These are phyloP conservation scores for Mycena sp. DNA, from an alignment of 1,284 basidiomycete genomes.

Conservation along the genomic window DNA sequence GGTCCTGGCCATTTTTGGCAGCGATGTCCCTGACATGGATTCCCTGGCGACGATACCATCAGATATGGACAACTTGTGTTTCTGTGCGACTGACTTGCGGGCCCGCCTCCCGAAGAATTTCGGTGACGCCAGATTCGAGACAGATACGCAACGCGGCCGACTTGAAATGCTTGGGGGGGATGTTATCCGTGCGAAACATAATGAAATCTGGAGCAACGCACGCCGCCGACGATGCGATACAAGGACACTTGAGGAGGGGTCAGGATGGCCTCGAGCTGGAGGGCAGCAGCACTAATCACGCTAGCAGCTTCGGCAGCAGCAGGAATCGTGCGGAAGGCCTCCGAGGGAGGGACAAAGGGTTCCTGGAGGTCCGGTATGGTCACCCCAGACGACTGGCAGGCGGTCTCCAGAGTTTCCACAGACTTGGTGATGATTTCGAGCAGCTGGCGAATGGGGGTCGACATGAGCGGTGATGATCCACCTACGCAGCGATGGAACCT, in stretches of 20 bases:
- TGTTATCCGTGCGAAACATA: no score
- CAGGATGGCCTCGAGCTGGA: slow-evolving; percentile 48
- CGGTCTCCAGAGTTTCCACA: slow-evolving; percentile 36
- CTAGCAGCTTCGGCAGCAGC: slow-evolving; percentile 42
- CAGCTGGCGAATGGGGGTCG: slow-evolving; percentile 28
- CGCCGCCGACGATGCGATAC: slow-evolving; percentile 39
- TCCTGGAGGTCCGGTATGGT: slow-evolving; percentile 37
- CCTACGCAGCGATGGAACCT: no score
- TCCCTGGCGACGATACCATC: slow-evolving; percentile 35
- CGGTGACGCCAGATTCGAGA: slow-evolving; percentile 42
- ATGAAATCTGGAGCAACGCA: slow-evolving; percentile 29
- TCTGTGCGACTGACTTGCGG: slow-evolving; percentile 35
- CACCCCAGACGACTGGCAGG: slow-evolving; percentile 27
- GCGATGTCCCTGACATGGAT: slow-evolving; percentile 48
- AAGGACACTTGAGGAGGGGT: slow-evolving; percentile 42
- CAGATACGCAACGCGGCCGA: slow-evolving; percentile 40
- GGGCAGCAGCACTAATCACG: slow-evolving; percentile 46
- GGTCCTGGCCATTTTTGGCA: slow-evolving; percentile 38
- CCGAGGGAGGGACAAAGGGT: slow-evolving; percentile 41
- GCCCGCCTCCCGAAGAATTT: slow-evolving; percentile 50
- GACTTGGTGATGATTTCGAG: slow-evolving; percentile 36
- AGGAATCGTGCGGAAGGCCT: slow-evolving; percentile 41
- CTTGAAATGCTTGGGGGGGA: slow-evolving; percentile 26
- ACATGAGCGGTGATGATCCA: slow-evolving; percentile 1
- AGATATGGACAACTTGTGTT: not conserved